phyloP scores from a whole-genome alignment of 2,329 filamentous ascomycete species.

The Hypoxylon sp. region DNA sequence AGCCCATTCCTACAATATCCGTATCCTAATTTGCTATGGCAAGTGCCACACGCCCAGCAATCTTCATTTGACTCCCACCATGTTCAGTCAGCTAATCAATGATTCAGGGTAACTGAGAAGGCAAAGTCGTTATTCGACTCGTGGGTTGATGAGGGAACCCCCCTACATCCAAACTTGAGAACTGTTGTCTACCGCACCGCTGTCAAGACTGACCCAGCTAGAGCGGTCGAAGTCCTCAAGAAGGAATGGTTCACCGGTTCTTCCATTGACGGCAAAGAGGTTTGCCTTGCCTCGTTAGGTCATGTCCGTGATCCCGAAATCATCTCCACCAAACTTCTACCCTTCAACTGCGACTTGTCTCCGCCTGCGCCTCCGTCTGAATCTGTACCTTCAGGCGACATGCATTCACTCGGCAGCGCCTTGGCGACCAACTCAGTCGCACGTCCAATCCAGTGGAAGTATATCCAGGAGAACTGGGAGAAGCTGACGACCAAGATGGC shows the following conservation, averaged over 20 bases:
- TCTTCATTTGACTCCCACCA: neutral
- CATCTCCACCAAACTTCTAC: slow-evolving; percentile 75
- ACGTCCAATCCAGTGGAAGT: slow-evolving; percentile 85
- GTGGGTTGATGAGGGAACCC: slow-evolving; percentile 78
- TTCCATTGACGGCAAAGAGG: slow-evolving; percentile 92
- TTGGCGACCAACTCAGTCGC: slow-evolving; percentile 81
- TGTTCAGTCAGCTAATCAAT: slow-evolving; percentile 42
- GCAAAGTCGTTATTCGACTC: slow-evolving; percentile 83
- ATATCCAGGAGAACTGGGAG: slow-evolving; percentile 87
- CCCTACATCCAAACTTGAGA: slow-evolving; percentile 86
- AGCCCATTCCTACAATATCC: slow-evolving; percentile 18
- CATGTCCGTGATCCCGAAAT: slow-evolving; percentile 78
- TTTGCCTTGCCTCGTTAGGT: slow-evolving; percentile 83
- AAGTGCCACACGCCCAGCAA: neutral
- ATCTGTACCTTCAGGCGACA: slow-evolving; percentile 86
- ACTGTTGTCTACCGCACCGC: slow-evolving; percentile 84
- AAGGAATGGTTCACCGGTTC: slow-evolving; percentile 87
- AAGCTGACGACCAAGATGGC: slow-evolving; percentile 78
- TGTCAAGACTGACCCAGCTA: slow-evolving; percentile 77
- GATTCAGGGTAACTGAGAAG: slow-evolving; percentile 74
- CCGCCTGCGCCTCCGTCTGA: slow-evolving; percentile 65
- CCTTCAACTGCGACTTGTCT: slow-evolving; percentile 81
- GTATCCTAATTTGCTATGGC: slow-evolving; percentile 7
- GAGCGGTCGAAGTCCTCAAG: slow-evolving; percentile 81
- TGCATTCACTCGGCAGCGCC: slow-evolving; percentile 83